These are phyloP conservation scores for Pleurotus tuoliensis DNA, from an alignment of 768 basidiomycete genomes.

Conservation along the genomic window DNA sequence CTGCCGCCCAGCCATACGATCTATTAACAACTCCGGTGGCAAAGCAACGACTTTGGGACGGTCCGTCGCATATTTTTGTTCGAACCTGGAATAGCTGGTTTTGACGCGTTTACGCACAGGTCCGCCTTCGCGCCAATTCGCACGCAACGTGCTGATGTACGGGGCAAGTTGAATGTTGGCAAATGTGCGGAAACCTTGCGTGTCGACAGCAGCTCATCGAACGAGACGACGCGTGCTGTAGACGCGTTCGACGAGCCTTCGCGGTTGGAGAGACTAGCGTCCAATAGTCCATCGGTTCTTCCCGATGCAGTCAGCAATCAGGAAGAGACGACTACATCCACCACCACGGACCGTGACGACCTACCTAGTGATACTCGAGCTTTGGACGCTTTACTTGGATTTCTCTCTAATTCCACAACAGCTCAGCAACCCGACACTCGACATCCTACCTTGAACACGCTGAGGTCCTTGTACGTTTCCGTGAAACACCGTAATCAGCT, in stretches of 20 bases:
- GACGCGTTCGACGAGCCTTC: too few relatives aligned
- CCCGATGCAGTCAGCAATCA: background rate
- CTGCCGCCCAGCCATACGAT: slow-evolving; percentile 49
- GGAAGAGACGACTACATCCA: too few relatives aligned
- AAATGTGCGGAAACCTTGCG: too few relatives aligned
- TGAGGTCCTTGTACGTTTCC: slow-evolving; percentile 36
- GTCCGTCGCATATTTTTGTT: slow-evolving; percentile 11
- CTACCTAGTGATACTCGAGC: slow-evolving; percentile 1
- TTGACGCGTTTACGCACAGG: background rate
- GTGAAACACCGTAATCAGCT: slow-evolving; percentile 30
- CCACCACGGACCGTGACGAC: too few relatives aligned
- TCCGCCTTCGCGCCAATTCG: background rate
- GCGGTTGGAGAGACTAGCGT: too few relatives aligned
- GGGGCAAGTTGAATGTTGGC: too few relatives aligned
- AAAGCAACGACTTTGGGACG: slow-evolving; percentile 13
- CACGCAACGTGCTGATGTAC: background rate
- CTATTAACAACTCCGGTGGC: slow-evolving; percentile 32
- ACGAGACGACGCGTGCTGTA: too few relatives aligned
- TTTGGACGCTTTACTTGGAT: slow-evolving; percentile 16
- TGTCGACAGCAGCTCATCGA: too few relatives aligned
- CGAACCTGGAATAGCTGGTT: background rate
- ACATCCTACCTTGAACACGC: slow-evolving; percentile 23
- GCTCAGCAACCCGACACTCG: slow-evolving; percentile 11
- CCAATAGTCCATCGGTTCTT: background rate
- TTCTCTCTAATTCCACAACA: slow-evolving; percentile 17